Evolutionary conservation across 2,329 filamentous ascomycete species (phyloP), one percentile per base, ranked within the genome.

Genomic region (Diaporthe caulivora): DNA sequence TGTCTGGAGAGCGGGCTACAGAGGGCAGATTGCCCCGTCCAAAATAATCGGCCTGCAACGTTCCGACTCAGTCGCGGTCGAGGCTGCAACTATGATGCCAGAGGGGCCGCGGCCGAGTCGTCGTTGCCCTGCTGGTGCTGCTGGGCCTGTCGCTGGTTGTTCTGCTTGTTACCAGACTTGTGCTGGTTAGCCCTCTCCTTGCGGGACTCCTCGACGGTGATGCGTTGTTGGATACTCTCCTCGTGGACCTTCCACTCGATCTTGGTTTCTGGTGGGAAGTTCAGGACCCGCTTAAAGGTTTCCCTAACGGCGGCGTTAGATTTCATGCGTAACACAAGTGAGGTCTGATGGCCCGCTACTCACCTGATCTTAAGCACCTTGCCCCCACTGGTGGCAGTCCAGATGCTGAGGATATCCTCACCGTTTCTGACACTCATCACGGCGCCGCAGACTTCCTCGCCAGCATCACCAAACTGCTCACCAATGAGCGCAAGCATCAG

Each of bases 231-330:
- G 80, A 99, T 98, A 83, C 95, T 98, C 76, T 96, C 94, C 80
- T 98, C 95, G 83, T 99, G 97, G 81, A 93, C 97, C 86, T 98
- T 97, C 91, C 95, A 99, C 78, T 97, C 92, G 74, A 99, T 93
- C 80, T 93, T 94, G 49, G 97, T 98, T 82, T 98, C 96, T 57
- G 91, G 85, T 1, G 96, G 96, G 81, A 98, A 94, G 77, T 91
- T 90, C 72, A 99, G 91, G 77, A 97, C 89, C 76, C 95, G 93
- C 85, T 97, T 98, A 89, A 98, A 95, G 44, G 93, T 97, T 86
- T 99, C 95, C 77, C 95, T 98, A 76, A 55, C 9, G 71, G 68
- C 21, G 51, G 34, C 26, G 55, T 70, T 29, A 34, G 24, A 37
- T 51, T 70, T 40, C 17, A 11, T 17, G 18, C 31, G 34, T 21